phyloP scores from a whole-genome alignment of 2,329 filamentous ascomycete species.

The Colletotrichum chlorophyti region DNA sequence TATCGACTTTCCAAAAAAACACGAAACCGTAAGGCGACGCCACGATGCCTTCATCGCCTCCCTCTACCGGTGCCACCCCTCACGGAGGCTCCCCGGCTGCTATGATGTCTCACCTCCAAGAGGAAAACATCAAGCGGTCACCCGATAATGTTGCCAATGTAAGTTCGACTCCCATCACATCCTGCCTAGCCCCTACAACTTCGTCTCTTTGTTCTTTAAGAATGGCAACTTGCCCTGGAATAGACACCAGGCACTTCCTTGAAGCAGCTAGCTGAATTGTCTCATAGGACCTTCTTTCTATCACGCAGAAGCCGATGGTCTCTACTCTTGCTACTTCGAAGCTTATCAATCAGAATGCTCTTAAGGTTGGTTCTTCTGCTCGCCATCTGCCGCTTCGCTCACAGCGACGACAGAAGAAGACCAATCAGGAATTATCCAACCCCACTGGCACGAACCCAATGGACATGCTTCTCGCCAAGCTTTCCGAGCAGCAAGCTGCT shows the following conservation, averaged over 20 bases:
- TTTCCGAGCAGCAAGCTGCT: conserved; percentile 74
- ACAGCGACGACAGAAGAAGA: conserved; percentile 54
- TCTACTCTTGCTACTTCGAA: conserved; percentile 59
- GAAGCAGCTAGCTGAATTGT: neutral
- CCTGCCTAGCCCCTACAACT: no score
- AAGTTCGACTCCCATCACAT: neutral
- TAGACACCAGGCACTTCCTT: no score
- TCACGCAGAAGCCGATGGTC: conserved; percentile 48
- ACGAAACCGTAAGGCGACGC: neutral
- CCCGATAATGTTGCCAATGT: conserved; percentile 4
- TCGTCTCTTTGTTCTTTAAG: no score
- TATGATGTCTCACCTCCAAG: conserved; percentile 28
- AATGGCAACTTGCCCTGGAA: neutral
- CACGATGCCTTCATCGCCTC: conserved; percentile 26
- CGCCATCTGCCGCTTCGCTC: conserved; percentile 20
- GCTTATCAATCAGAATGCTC: conserved; percentile 59
- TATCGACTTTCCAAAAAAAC: conserved; percentile 3
- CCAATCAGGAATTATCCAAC: conserved; percentile 48
- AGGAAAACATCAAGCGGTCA: conserved; percentile 30
- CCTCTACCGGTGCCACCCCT: conserved; percentile 9
- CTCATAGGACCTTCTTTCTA: neutral
- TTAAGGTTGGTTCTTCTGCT: conserved; percentile 51
- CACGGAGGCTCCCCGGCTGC: conserved; percentile 23
- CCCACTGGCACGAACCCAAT: conserved; percentile 58
- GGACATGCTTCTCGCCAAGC: conserved; percentile 76